These are phyloP conservation scores for Licmophora abbreviata DNA, from an alignment of 108 stramenopile species.

Conservation along the genomic window DNA sequence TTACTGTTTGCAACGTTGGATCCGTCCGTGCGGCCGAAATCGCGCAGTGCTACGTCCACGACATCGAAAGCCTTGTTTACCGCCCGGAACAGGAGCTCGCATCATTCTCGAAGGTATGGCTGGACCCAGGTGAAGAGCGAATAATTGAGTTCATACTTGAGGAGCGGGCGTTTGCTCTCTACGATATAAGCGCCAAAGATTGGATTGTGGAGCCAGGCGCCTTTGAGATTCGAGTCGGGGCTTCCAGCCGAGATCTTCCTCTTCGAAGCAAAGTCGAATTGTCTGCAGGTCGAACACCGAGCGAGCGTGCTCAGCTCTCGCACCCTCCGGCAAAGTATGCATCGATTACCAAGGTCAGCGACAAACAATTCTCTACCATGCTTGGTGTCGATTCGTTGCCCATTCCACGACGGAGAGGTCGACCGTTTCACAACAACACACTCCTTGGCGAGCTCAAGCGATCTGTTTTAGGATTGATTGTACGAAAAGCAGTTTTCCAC, in stretches of 20 bases:
- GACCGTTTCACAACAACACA: too few species aligned
- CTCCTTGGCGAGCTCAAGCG: too few species aligned
- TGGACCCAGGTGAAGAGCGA: constrained; percentile 12
- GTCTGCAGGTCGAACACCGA: neutral
- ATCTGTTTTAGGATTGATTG: neutral
- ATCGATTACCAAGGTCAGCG: too few species aligned
- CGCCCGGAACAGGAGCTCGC: constrained; percentile 41
- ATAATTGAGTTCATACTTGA: constrained; percentile 8
- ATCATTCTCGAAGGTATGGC: constrained; percentile 16
- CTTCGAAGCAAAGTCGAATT: constrained; percentile 10
- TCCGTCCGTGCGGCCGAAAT: constrained; percentile 24
- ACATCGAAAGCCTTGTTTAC: constrained; percentile 29
- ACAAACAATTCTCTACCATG: too few species aligned
- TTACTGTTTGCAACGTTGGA: constrained; percentile 30
- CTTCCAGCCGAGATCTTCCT: constrained; percentile 36
- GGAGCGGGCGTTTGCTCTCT: constrained; percentile 28
- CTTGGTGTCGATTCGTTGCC: too few species aligned
- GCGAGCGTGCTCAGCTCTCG: neutral
- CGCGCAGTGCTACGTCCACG: constrained; percentile 33
- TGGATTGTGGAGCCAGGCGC: constrained; percentile 35
- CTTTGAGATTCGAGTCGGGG: constrained; percentile 33
- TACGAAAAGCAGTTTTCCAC: neutral
- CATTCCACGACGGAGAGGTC: too few species aligned
- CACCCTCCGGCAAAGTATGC: too few species aligned
- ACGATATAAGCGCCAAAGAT: constrained; percentile 22